Evolutionary conservation across 257 asterid genomes (phyloP).

Genomic region (Paraleonurus japonicus): DNA sequence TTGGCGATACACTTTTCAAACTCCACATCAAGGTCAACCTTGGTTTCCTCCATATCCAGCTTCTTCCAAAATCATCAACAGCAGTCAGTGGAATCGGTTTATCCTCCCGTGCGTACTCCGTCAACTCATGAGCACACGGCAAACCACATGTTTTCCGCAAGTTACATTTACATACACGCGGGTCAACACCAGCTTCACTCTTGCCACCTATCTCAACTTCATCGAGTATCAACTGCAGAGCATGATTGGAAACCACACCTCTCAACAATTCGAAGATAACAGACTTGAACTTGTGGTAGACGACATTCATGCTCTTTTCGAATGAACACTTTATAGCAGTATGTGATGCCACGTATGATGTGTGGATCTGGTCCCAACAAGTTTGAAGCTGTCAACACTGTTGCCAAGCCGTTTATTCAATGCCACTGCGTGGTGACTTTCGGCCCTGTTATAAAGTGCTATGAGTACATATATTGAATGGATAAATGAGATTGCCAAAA

Average conservation of each 20-base stretch:
- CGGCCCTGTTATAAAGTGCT: background rate
- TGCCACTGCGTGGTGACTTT: background rate
- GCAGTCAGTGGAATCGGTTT: background rate
- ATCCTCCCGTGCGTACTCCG: background rate
- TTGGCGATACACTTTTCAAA: background rate
- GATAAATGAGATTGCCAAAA: background rate
- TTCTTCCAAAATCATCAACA: background rate
- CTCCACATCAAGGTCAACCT: background rate
- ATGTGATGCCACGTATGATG: background rate
- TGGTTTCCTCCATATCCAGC: background rate
- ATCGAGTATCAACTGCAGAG: background rate
- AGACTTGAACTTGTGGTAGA: background rate
- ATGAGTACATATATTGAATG: background rate
- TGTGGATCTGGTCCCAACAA: background rate
- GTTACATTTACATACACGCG: background rate
- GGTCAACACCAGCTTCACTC: background rate
- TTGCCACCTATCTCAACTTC: background rate
- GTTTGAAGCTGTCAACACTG: background rate
- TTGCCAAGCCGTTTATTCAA: background rate
- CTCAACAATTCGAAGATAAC: background rate
- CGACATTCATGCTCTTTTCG: background rate
- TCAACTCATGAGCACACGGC: slow-evolving; percentile 1
- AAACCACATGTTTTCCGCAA: background rate
- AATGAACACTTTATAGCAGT: background rate
- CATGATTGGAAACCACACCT: background rate